Evolutionary conservation across 306 rosid genomes (phyloP).

Genomic region (Myrica gale): DNA sequence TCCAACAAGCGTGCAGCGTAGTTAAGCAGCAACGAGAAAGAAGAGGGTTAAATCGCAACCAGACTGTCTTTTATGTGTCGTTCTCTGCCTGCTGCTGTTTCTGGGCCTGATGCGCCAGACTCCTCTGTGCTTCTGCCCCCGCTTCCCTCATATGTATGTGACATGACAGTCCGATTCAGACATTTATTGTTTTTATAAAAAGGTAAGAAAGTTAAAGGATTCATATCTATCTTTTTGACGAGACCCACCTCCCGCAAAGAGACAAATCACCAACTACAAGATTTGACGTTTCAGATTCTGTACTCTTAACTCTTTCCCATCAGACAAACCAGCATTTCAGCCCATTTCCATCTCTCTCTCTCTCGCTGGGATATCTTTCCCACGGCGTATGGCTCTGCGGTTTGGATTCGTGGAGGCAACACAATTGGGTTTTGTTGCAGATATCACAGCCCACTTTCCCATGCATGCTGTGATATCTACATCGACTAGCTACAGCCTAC

Average conservation of each 20-base stretch:
- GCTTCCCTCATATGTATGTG: background rate
- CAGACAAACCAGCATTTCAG: slow-evolving; percentile 17
- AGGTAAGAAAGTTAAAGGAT: slow-evolving; percentile 33
- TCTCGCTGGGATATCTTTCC: background rate
- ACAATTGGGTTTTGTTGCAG: background rate
- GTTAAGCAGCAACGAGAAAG: background rate
- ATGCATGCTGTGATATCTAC: background rate
- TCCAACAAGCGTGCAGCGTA: no score
- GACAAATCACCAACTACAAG: slow-evolving; percentile 43
- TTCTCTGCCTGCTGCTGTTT: background rate
- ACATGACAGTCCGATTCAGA: slow-evolving; percentile 41
- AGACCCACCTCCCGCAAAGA: slow-evolving; percentile 41
- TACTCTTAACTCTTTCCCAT: slow-evolving; percentile 41
- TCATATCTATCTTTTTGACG: slow-evolving; percentile 39
- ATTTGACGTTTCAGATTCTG: slow-evolving; percentile 97
- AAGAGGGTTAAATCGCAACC: background rate
- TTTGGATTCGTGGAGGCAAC: no score
- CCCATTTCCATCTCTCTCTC: background rate
- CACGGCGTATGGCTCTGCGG: background rate
- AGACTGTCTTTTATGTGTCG: background rate
- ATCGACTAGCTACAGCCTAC: no score
- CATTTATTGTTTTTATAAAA: slow-evolving; percentile 34
- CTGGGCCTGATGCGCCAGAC: background rate
- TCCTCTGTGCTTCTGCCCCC: background rate
- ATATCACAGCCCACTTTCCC: background rate